phyloP scores from a whole-genome alignment of 2,329 filamentous ascomycete species.

The Aspergillus neotritici region DNA sequence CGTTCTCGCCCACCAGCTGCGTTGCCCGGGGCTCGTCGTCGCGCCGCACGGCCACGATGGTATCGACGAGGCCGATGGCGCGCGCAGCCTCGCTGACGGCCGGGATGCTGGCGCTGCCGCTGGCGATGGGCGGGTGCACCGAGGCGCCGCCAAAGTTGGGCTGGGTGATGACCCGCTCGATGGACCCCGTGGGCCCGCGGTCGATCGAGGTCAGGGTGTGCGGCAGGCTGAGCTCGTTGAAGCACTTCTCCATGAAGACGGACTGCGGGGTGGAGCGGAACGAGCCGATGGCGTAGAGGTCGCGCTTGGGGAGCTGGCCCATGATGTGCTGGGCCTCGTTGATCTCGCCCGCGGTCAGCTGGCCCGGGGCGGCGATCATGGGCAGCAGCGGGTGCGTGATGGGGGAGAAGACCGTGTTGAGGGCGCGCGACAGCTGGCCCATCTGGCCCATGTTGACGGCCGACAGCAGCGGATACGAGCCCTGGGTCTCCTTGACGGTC shows the following conservation, averaged over 20 bases:
- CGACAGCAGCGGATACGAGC: slow-evolving; percentile 66
- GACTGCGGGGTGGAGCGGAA: slow-evolving; percentile 68
- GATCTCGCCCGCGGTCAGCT: slow-evolving; percentile 79
- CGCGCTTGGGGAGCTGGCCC: slow-evolving; percentile 72
- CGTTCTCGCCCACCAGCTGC: slow-evolving; percentile 69
- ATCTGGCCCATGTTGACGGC: slow-evolving; percentile 82
- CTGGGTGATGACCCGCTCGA: slow-evolving; percentile 68
- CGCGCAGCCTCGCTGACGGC: slow-evolving; percentile 68
- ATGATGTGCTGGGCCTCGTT: slow-evolving; percentile 72
- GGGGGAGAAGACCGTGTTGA: slow-evolving; percentile 82
- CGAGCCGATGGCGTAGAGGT: slow-evolving; percentile 73
- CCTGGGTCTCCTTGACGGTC: slow-evolving; percentile 61
- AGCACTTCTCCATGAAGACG: slow-evolving; percentile 79
- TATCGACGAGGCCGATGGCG: slow-evolving; percentile 75
- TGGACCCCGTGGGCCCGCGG: slow-evolving; percentile 58
- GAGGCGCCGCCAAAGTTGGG: slow-evolving; percentile 76
- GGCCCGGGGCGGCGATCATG: slow-evolving; percentile 77
- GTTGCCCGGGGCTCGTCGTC: slow-evolving; percentile 1
- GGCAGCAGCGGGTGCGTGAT: slow-evolving; percentile 81
- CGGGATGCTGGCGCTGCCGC: slow-evolving; percentile 55
- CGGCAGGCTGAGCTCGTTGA: slow-evolving; percentile 77
- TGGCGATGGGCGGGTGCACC: slow-evolving; percentile 64
- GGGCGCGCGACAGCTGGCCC: slow-evolving; percentile 75
- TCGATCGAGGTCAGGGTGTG: slow-evolving; percentile 74
- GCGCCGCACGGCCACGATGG: slow-evolving; percentile 59